Evolutionary conservation across 345 rosid genomes (phyloP), one percentile per base, ranked within the genome.

Genomic region (Punica granatum): DNA sequence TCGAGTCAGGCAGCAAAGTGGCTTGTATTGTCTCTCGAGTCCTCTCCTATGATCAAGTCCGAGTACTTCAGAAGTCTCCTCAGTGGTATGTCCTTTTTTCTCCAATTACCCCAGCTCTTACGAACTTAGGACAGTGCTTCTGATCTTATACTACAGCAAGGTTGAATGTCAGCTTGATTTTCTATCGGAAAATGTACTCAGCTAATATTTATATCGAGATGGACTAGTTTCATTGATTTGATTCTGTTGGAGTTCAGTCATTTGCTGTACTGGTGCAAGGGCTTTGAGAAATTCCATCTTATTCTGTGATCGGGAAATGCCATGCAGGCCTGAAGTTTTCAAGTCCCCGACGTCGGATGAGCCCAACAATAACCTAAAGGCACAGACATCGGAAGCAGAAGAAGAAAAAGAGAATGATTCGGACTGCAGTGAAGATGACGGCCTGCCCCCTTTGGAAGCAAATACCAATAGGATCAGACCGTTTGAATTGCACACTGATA

Each of bases 21-120:
- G 83, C 88, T 12, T 89, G 96, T 54, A 89, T 93, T 34, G 96
- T 93, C 69, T 82, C 94, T 67, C 84, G 83, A 80, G 92, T 93
- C 76, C 85, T 86, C 21, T 89, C 75, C 66, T 78, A 77, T 72
- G 92, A 85, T 63, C 92, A 90, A 83, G 84, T 90, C 59, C 87
- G 86, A 36, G 66, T 48, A 5, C 92, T 93, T 21, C 88, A 80
- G 66, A 93, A 87, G 80, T 86, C 98, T 75, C 78, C 83, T 0
- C 80, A 84, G 69, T 93, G 96, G 96, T 92, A 19, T 66, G 78
- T 69, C 33, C 68, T 41, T 66, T 67, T 76, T 71, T 44, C 70
- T 42, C 60, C 63, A 72, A 33, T 54, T 34, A 48, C 59, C 32
- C 19, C 6, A 26, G 25, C 1, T n/a, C n/a, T n/a, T n/a, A n/a